A percentile compares a stretch with the other conserved stretches of the same genome.
Evolutionary conservation across 2,329 filamentous ascomycete species (phyloP).

Genomic region (Teratosphaeriaceae sp.): DNA sequence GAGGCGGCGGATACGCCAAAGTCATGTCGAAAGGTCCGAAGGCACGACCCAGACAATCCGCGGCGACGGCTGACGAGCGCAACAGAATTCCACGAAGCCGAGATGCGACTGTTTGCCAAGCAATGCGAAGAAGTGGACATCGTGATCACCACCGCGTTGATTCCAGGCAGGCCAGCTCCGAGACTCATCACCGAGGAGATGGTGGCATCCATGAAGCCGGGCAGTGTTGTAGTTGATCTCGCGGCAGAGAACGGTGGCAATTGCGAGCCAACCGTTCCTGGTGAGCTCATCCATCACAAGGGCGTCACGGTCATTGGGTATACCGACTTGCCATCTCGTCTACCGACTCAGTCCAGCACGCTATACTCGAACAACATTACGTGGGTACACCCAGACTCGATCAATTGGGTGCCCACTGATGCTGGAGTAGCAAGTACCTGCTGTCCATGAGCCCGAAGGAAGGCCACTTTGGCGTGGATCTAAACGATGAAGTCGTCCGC

Average conservation of each 20-base stretch:
- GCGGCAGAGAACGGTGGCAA: constrained; percentile 86
- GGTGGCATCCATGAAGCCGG: constrained; percentile 80
- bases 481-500: constrained; percentile 78
- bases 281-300: constrained; percentile 62
- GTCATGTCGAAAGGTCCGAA: constrained; percentile 94
- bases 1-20: constrained; percentile 82
- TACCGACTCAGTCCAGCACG: constrained; percentile 83
- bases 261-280: constrained; percentile 72
- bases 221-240: constrained; percentile 80
- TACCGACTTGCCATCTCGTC: constrained; percentile 77
- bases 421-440: constrained; percentile 61
- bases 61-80: too few species aligned
- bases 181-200: constrained; percentile 77
- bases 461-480: constrained; percentile 71
- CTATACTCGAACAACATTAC: constrained; percentile 78
- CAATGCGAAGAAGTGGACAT: constrained; percentile 86
- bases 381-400: neutral
- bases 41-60: too few species aligned
- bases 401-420: neutral
- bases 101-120: constrained; percentile 87
- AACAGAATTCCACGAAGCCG: constrained; percentile 83
- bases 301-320: constrained; percentile 84
- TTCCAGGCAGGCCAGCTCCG: constrained; percentile 75
- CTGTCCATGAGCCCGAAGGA: constrained; percentile 74
- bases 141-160: constrained; percentile 86